A percentile compares a stretch with the other conserved stretches of the same genome.
Evolutionary conservation across 768 basidiomycete genomes (phyloP).

Genomic region (Auriscalpium vulgare): DNA sequence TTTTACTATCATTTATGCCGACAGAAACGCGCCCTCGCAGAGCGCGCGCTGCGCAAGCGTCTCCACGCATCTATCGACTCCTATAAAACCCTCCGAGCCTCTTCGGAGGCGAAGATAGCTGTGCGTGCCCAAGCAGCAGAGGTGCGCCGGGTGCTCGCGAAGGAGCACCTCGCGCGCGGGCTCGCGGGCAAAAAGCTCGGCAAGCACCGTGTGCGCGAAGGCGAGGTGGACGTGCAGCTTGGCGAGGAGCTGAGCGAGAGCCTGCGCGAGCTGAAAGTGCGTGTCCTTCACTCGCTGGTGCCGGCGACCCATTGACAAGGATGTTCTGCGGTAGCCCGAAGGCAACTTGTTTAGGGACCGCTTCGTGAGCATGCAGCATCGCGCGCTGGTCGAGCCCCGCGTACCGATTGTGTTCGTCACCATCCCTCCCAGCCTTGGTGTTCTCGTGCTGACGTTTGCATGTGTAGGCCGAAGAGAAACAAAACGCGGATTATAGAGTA

Average conservation of each 20-base stretch:
- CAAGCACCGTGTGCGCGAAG: slow-evolving; percentile 66
- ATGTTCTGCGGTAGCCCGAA: slow-evolving; percentile 56
- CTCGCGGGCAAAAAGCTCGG: slow-evolving; percentile 71
- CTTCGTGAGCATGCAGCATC: slow-evolving; percentile 80
- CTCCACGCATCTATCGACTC: slow-evolving; percentile 51
- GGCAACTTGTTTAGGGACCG: slow-evolving; percentile 90
- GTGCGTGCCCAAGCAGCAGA: slow-evolving; percentile 31
- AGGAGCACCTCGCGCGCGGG: slow-evolving; percentile 47
- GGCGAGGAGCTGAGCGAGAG: slow-evolving; percentile 87
- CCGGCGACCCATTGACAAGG: neutral
- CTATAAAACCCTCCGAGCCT: slow-evolving; percentile 44
- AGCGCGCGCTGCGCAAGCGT: slow-evolving; percentile 52
- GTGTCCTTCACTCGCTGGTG: slow-evolving; percentile 13
- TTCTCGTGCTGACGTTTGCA: neutral
- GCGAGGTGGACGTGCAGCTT: slow-evolving; percentile 74
- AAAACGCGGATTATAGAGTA: slow-evolving; percentile 52
- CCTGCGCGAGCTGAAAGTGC: slow-evolving; percentile 74
- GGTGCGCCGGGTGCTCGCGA: slow-evolving; percentile 34
- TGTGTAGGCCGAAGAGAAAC: slow-evolving; percentile 42
- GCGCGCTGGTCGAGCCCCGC: slow-evolving; percentile 82
- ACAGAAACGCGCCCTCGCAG: slow-evolving; percentile 59
- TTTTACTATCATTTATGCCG: neutral
- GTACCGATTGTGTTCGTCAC: slow-evolving; percentile 61
- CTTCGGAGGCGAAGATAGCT: slow-evolving; percentile 27
- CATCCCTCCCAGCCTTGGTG: neutral